Evolutionary conservation across 192 early-diverging fungal genomes (phyloP).

Genomic region (Linnemannia elongata): DNA sequence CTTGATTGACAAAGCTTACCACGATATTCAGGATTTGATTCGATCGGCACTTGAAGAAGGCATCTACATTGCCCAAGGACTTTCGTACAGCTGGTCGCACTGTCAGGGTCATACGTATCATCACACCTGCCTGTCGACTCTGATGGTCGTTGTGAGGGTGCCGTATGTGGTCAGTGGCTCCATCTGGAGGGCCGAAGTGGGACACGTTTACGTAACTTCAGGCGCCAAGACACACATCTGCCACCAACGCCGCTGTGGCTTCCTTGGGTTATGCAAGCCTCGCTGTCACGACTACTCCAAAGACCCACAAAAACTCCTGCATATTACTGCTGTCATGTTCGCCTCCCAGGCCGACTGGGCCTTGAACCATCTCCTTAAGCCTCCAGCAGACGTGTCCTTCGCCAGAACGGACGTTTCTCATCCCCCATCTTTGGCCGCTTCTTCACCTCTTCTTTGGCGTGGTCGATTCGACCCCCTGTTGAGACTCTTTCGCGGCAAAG

Average conservation of each 20-base stretch:
- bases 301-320: too few species aligned
- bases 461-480: not conserved
- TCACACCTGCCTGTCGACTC: slow-evolving; percentile 16
- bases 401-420: not conserved
- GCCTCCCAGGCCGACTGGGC: slow-evolving; percentile 18
- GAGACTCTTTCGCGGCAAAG: slow-evolving; percentile 4
- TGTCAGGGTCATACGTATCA: not conserved
- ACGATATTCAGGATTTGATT: slow-evolving; percentile 3
- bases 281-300: too few species aligned
- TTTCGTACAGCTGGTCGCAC: slow-evolving; percentile 10
- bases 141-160: slow-evolving; percentile 12
- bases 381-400: not conserved
- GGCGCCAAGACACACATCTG: not conserved
- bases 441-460: not conserved
- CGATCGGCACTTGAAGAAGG: not conserved
- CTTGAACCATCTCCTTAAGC: not conserved
- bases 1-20: not conserved
- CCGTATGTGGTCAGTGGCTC: not conserved
- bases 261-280: too few species aligned
- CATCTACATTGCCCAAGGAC: slow-evolving; percentile 15
- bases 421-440: not conserved
- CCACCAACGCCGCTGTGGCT: too few species aligned
- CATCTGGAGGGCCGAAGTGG: not conserved
- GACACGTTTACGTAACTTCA: slow-evolving; percentile 22
- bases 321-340: not conserved